Evolutionary conservation across 352 stramenopile genomes (phyloP).

Genomic region (Achlya hypogyna): DNA sequence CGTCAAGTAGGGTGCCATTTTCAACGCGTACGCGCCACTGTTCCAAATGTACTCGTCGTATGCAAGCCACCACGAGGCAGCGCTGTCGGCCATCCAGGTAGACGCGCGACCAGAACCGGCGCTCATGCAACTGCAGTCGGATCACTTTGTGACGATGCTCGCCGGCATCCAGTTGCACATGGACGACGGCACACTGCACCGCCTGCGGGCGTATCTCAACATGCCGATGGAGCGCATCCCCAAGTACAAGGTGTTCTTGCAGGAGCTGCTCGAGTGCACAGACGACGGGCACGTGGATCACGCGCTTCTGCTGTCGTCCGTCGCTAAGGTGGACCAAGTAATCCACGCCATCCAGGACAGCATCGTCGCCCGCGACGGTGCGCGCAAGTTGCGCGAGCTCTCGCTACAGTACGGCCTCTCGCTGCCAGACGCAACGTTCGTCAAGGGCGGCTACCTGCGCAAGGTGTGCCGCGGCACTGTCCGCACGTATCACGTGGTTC

Average conservation of each 20-base stretch:
- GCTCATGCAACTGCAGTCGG: no score
- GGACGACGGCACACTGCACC: constrained; percentile 45
- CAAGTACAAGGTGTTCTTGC: constrained; percentile 73
- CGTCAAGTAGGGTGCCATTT: constrained; percentile 56
- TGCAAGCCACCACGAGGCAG: constrained; percentile 64
- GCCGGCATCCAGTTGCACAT: constrained; percentile 43
- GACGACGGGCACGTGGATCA: constrained; percentile 63
- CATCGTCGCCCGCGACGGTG: constrained; percentile 60
- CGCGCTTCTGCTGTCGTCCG: constrained; percentile 52
- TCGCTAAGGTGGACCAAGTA: constrained; percentile 65
- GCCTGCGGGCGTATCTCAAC: constrained; percentile 67
- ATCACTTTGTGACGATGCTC: constrained; percentile 60
- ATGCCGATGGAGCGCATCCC: constrained; percentile 83
- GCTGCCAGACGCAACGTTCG: constrained; percentile 48
- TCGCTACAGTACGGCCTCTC: constrained; percentile 57
- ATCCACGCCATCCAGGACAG: constrained; percentile 75
- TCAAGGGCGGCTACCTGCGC: constrained; percentile 67
- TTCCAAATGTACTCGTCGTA: constrained; percentile 83
- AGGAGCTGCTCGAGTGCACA: constrained; percentile 65
- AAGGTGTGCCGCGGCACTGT: constrained; percentile 83
- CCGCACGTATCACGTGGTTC: constrained; percentile 74
- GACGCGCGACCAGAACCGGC: background rate
- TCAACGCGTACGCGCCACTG: constrained; percentile 74
- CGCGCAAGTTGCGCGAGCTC: constrained; percentile 47
- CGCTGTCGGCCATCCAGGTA: constrained; percentile 49